Percentiles rank a stretch among this genome's conserved stretches.
These are phyloP conservation scores for Excoecaria agallocha DNA, from an alignment of 345 rosid species.

Conservation along the genomic window DNA sequence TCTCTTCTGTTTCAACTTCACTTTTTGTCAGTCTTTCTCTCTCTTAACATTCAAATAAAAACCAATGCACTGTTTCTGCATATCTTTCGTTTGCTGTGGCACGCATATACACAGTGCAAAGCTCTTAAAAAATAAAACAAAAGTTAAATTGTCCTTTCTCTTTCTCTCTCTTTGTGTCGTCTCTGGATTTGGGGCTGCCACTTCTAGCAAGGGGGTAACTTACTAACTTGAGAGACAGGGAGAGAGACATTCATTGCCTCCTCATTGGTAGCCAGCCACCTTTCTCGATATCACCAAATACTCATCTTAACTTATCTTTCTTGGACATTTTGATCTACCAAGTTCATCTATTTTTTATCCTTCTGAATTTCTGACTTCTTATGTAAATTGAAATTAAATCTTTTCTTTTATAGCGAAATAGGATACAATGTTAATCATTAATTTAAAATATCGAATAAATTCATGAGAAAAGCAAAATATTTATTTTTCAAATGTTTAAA, in stretches of 20 bases:
- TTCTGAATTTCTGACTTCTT: conserved; percentile 15
- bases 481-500: no score
- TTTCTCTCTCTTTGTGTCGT: conserved; percentile 16
- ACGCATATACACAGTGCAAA: not conserved
- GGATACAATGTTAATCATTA: no score
- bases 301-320: conserved; percentile 22
- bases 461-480: no score
- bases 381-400: no score
- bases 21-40: conserved; percentile 38
- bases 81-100: conserved; percentile 7
- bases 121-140: not conserved
- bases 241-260: conserved; percentile 34
- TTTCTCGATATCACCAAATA: conserved; percentile 37
- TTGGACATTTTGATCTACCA: conserved; percentile 28
- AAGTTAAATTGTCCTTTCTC: conserved; percentile 6
- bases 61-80: not conserved
- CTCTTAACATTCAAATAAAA: not conserved
- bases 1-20: conserved; percentile 27
- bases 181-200: conserved; percentile 36
- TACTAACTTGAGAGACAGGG: not conserved
- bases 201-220: conserved; percentile 8
- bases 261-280: not conserved
- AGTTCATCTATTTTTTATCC: conserved; percentile 7
- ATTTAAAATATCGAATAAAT: no score
- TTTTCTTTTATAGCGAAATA: no score